A percentile compares a stretch with the other conserved stretches of the same genome.
phyloP scores from a whole-genome alignment of 176 grass and related monocot species.

The Areca catechu region DNA sequence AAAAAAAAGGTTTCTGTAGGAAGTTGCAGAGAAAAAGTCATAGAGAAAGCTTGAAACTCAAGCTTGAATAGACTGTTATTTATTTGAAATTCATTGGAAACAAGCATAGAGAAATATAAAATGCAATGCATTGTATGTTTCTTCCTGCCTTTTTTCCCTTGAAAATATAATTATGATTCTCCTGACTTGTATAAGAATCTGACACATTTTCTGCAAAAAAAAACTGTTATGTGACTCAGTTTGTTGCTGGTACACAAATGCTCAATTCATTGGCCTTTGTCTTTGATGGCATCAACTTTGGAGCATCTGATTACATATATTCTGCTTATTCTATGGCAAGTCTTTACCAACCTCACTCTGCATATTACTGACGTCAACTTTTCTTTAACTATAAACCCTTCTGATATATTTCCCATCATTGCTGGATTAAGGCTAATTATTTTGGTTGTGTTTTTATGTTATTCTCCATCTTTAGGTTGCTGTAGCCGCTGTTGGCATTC shows the following conservation, averaged over 20 bases:
- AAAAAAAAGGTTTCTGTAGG: not conserved
- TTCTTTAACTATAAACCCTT: not conserved
- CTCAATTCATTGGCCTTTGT: conserved; percentile 91
- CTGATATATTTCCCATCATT: too few species aligned
- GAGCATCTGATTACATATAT: conserved; percentile 79
- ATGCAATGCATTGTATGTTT: too few species aligned
- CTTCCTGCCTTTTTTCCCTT: too few species aligned
- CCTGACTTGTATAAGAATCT: too few species aligned
- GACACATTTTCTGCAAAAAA: conserved; percentile 1
- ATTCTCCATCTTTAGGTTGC: conserved; percentile 45
- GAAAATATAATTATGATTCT: too few species aligned
- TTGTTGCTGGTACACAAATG: conserved; percentile 77
- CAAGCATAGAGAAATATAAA: too few species aligned
- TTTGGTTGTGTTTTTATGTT: not conserved
- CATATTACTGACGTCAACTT: not conserved
- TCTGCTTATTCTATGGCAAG: conserved; percentile 94
- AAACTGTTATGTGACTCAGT: conserved; percentile 26
- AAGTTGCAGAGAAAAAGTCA: too few species aligned
- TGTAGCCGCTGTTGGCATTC: conserved; percentile 63
- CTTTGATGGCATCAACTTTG: conserved; percentile 98
- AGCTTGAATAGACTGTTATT: too few species aligned
- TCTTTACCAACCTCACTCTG: not conserved
- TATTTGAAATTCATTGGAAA: too few species aligned
- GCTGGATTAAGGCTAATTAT: not conserved
- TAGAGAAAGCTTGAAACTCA: too few species aligned